These are phyloP conservation scores for Lachancea cidri DNA, from an alignment of 805 yeast genomes.

Conservation along the genomic window DNA sequence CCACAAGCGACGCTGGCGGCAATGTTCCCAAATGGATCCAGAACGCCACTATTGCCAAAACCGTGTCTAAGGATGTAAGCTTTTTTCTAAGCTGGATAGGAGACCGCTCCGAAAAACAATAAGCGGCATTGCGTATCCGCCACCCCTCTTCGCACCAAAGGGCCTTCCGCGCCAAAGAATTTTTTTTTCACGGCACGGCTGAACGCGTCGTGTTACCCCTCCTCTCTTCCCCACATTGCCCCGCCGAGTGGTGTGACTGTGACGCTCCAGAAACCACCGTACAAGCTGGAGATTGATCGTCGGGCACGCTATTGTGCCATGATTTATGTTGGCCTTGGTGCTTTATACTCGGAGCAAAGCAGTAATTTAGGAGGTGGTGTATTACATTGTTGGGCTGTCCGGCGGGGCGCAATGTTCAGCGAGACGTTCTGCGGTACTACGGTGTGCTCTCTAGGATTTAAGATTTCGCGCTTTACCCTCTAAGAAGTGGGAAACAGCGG, in stretches of 20 bases:
- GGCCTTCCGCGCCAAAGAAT: background rate
- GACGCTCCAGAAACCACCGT: background rate
- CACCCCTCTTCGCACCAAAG: background rate
- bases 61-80: constrained; percentile 38
- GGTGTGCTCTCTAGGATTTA: too few relatives aligned
- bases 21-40: constrained; percentile 38
- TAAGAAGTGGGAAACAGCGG: too few relatives aligned
- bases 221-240: background rate
- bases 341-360: too few relatives aligned
- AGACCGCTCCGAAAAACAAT: background rate
- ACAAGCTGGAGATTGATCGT: too few relatives aligned
- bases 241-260: background rate
- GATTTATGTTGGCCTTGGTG: too few relatives aligned
- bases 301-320: too few relatives aligned
- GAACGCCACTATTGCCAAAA: constrained; percentile 36
- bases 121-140: too few relatives aligned
- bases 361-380: too few relatives aligned
- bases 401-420: too few relatives aligned
- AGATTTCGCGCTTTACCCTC: too few relatives aligned
- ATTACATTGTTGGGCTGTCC: too few relatives aligned
- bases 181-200: background rate
- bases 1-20: constrained; percentile 39
- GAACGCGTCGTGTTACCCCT: background rate
- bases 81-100: constrained; percentile 27
- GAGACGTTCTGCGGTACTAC: too few relatives aligned